These are phyloP conservation scores for Diaporthe australafricana DNA, from an alignment of 2,329 filamentous ascomycete genomes.

Conservation along the genomic window DNA sequence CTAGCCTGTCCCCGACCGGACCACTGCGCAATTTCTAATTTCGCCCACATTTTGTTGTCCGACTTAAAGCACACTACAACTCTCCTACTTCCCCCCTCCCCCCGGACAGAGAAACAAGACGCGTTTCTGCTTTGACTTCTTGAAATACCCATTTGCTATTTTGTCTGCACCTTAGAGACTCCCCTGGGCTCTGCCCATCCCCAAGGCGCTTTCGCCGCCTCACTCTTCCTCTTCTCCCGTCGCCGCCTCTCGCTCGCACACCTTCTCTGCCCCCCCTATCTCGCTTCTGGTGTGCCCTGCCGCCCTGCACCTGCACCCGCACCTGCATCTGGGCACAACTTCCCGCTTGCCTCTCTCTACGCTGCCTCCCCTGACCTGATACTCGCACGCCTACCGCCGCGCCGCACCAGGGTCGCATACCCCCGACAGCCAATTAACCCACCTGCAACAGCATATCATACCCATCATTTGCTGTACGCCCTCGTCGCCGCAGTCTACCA, in stretches of 20 bases:
- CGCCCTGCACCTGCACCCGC: constrained; percentile 3
- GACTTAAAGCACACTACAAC: constrained; percentile 33
- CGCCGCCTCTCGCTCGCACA: background rate
- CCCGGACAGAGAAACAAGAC: background rate
- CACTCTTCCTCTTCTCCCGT: constrained; percentile 16
- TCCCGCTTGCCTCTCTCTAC: constrained; percentile 40
- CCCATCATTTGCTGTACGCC: background rate
- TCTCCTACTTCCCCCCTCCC: constrained; percentile 27
- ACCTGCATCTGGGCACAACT: background rate
- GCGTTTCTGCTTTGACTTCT: background rate
- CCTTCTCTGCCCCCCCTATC: constrained; percentile 35
- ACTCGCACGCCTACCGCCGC: constrained; percentile 9
- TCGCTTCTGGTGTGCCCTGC: constrained; percentile 2
- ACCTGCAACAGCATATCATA: background rate
- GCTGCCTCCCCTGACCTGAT: constrained; percentile 12
- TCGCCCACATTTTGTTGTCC: constrained; percentile 35
- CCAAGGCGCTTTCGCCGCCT: constrained; percentile 35
- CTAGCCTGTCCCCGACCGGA: constrained; percentile 2
- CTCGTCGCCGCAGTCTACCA: background rate
- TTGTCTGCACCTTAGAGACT: constrained; percentile 34
- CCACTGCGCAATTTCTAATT: constrained; percentile 31
- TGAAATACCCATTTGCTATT: constrained; percentile 32
- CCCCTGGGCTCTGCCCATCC: constrained; percentile 37
- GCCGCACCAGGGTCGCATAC: constrained; percentile 27
- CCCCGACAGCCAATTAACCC: constrained; percentile 26